Base-by-base conservation (phyloP, 495 filamentous ascomycete species). In the Coniosporium apollinis region DNA sequence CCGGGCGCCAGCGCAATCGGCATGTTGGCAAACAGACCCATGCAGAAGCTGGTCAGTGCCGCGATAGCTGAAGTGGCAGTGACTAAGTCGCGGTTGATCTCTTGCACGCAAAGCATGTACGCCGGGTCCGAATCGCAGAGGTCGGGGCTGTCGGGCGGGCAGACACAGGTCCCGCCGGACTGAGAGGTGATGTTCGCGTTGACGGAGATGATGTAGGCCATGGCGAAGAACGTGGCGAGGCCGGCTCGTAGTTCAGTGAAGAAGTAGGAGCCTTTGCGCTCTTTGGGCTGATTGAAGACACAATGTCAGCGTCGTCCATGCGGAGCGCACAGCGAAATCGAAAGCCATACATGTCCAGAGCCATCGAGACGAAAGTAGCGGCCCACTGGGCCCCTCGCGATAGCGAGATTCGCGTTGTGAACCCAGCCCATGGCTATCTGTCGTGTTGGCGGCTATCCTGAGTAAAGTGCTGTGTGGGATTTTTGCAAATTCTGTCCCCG, bases 171-270 rank as follows among this genome's bases (percentile, higher is more conserved):
- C 13, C 80, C 81, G 19, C 82, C 79, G 32, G 63, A 62, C 16
- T 59, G 61, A 34, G 75, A 62, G 35, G 73, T 67, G 51, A 83
- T 79, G 45, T 63, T 77, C 33, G 68, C 70, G 57, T 81, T 84
- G 45, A 79, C 74, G 20, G 67, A 64, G 36, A 75, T 69, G 49
- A 81, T 80, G 39, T 82, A 87, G 48, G 81, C 79, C 81, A 86
- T 86, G 44, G 80, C 79, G 57, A 85, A 84, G 63, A 86, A 84
- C 37, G 81, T 80, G 20, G 79, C 79, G 2, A 85, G 52, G 36
- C 79, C 81, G 39, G 78, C 81, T 33, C 81, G 73, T 29, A 84
- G 53, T 58, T 86, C 80, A 16, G 79, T 85, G 44, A 79, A 71
- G 60, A 86, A 85, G 45, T 65, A 65, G n/a, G 74, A 72, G 1